Base-by-base conservation (phyloP, 495 filamentous ascomycete species). In the Aspergillus panamensis region DNA sequence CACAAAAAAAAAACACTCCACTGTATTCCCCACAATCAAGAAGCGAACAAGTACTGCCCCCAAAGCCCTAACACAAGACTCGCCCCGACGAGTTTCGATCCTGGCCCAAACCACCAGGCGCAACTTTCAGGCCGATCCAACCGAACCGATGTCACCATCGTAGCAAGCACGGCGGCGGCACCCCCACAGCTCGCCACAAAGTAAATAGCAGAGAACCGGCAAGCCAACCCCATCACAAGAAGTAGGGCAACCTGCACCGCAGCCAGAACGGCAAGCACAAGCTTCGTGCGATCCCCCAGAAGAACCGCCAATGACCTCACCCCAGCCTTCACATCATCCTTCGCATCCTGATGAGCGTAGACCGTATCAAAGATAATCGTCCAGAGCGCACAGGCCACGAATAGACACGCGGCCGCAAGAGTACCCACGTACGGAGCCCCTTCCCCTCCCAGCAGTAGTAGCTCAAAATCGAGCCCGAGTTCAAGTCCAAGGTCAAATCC, bases 301-400 rank as follows among this genome's bases (percentile, higher is more conserved):
- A 51, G 50, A 10, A 80, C 59, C 12, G 75, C 76, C 64, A 75
- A 65, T 20, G 59, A 60, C 58, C 68, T 70, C 8, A 80, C 68
- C 0, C 77, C 76, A 0, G 63, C 71, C 37, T 74, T 69, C 21
- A 69, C 49, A 55, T 82, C 79, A 42, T 80, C 75, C 16, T 60
- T 55, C 5, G 68, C 9, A 58, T 80, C 77, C 55, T 78, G 77
- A 59, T 73, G 67, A 0, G 74, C 76, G 53, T 80, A 80, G 17
- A 80, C 64, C 2, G 70, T 77, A 57, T 80, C 79, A 61, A 74
- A 80, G 10, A 72, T 69, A 8, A 76, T 65, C 1, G 73, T 77
- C 76, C 76, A 80, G 6, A 73, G 16, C 4, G 72, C 43, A 47
- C 70, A 29, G 0, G 71, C 76, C 6, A 66, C 47, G 29, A 50